Evolutionary conservation across 192 early-diverging fungal genomes (phyloP).

Genomic region (Piromyces finnis): DNA sequence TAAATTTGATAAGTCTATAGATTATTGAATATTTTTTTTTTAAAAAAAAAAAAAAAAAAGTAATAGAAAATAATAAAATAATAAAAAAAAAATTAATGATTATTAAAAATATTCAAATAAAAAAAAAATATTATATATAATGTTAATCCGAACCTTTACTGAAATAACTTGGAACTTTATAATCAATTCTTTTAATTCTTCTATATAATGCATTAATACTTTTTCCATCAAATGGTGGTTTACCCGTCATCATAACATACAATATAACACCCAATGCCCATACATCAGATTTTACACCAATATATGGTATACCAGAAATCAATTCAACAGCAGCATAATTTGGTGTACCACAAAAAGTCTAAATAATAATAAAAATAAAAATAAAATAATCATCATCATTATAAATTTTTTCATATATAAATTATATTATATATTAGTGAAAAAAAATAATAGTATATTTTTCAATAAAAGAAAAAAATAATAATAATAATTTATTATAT

Average conservation of each 20-base stretch:
- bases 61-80: too few species aligned
- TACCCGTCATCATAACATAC: constrained; percentile 37
- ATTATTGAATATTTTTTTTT: too few species aligned
- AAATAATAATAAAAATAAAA: neutral
- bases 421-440: too few species aligned
- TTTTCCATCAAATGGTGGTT: constrained; percentile 29
- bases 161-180: constrained; percentile 37
- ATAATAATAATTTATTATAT: neutral
- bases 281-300: constrained; percentile 40
- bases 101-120: neutral
- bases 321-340: constrained; percentile 46
- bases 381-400: too few species aligned
- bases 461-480: too few species aligned
- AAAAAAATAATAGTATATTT: too few species aligned
- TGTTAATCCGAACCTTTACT: constrained; percentile 11
- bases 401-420: too few species aligned
- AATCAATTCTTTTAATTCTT: constrained; percentile 39
- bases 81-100: too few species aligned
- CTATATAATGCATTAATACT: constrained; percentile 27
- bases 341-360: constrained; percentile 45
- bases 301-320: constrained; percentile 38
- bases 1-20: constrained; percentile 18
- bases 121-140: neutral
- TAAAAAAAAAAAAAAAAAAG: too few species aligned
- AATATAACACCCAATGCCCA: constrained; percentile 53